Evolutionary conservation across 177 flowering plant genomes (phyloP).

Genomic region (Vitis hybrid): DNA sequence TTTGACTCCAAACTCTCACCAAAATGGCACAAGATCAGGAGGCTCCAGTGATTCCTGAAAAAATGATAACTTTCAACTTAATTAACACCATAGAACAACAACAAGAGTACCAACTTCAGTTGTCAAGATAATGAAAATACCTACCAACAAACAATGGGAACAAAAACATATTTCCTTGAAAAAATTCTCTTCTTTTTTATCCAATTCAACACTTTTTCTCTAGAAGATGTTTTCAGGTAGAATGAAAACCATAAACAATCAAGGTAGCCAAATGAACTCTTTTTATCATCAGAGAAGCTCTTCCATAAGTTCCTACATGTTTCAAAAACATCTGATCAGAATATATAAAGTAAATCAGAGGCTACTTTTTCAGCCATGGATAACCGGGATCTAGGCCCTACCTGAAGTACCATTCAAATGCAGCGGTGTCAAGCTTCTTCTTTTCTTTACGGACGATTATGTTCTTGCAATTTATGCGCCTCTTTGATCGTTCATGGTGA

Average conservation of each 20-base stretch:
- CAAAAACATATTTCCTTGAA: constrained; percentile 72
- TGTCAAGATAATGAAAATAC: constrained; percentile 7
- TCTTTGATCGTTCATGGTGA: constrained; percentile 21
- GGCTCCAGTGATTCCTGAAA: constrained; percentile 78
- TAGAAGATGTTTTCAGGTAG: constrained; percentile 33
- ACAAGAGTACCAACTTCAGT: background rate
- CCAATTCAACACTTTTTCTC: constrained; percentile 60
- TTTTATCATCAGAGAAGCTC: constrained; percentile 42
- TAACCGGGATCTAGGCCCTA: constrained; percentile 19
- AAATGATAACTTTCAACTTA: background rate
- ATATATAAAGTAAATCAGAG: background rate
- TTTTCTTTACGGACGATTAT: constrained; percentile 1
- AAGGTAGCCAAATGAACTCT: constrained; percentile 39
- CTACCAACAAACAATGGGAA: constrained; percentile 78
- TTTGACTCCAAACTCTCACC: constrained; percentile 52
- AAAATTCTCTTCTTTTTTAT: constrained; percentile 57
- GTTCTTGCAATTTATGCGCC: constrained; percentile 6
- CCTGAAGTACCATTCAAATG: constrained; percentile 40
- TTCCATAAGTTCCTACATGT: constrained; percentile 52
- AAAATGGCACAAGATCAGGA: constrained; percentile 72
- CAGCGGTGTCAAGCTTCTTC: constrained; percentile 24
- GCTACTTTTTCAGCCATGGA: background rate
- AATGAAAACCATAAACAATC: constrained; percentile 61
- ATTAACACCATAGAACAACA: background rate
- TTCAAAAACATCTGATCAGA: constrained; percentile 4